These are phyloP conservation scores for Linnemannia hyalina DNA, from an alignment of 192 early-diverging fungal species.

Conservation along the genomic window DNA sequence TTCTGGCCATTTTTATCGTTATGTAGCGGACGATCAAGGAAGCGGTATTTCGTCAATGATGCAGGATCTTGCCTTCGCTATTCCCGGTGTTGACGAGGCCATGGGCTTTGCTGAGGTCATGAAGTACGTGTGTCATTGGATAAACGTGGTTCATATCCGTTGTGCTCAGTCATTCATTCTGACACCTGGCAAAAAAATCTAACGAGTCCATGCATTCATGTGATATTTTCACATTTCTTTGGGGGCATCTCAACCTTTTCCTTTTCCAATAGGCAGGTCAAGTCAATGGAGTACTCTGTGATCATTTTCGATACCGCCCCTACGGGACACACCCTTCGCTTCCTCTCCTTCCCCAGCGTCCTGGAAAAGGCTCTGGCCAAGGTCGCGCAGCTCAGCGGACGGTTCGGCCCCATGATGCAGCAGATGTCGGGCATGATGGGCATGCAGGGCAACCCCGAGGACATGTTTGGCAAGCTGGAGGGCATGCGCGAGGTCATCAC, in stretches of 20 bases:
- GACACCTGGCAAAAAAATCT: not conserved
- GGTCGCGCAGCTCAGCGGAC: conserved; percentile 90
- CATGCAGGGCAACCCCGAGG: conserved; percentile 86
- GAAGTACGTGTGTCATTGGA: conserved; percentile 75
- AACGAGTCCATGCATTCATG: not conserved
- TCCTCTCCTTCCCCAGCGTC: conserved; percentile 97
- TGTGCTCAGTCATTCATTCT: not conserved
- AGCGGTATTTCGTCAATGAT: conserved; percentile 88
- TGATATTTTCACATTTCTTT: not conserved
- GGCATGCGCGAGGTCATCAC: conserved; percentile 96
- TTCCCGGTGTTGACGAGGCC: conserved; percentile 99
- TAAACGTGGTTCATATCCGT: not conserved
- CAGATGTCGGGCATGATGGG: conserved; percentile 96
- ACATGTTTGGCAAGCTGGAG: conserved; percentile 96
- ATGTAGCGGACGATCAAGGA: conserved; percentile 71
- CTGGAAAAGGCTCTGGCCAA: conserved; percentile 98
- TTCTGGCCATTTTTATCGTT: conserved; percentile 5
- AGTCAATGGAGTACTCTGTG: conserved; percentile 98
- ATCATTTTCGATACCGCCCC: conserved; percentile 99
- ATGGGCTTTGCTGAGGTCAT: conserved; percentile 99
- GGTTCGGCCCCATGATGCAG: conserved; percentile 97
- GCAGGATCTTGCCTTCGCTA: conserved; percentile 98
- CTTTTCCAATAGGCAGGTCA: conserved; percentile 79
- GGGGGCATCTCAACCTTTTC: not conserved
- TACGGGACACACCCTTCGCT: conserved; percentile 98